Evolutionary conservation across 768 basidiomycete species (phyloP).

Genomic region (Suillus hirtellus): DNA sequence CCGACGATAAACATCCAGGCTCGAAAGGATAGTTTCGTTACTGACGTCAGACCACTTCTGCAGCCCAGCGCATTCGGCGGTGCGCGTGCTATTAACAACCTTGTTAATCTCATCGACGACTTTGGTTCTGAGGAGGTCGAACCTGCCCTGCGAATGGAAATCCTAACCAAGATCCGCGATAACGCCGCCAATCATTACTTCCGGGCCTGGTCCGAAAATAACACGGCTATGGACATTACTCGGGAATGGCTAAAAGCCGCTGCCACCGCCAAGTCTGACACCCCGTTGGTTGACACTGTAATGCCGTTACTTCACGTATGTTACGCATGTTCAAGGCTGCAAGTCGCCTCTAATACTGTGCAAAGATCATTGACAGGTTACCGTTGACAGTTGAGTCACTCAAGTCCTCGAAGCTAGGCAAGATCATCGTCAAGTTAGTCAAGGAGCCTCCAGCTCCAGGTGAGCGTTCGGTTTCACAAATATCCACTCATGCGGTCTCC

Average conservation of each 20-base stretch:
- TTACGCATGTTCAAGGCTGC: slow-evolving; percentile 24
- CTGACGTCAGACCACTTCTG: slow-evolving; percentile 55
- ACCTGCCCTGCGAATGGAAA: slow-evolving; percentile 63
- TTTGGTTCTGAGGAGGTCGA: slow-evolving; percentile 69
- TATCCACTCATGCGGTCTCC: slow-evolving; percentile 21
- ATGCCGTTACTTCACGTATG: slow-evolving; percentile 89
- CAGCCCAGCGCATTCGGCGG: slow-evolving; percentile 63
- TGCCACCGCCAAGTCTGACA: slow-evolving; percentile 55
- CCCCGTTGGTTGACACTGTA: slow-evolving; percentile 64
- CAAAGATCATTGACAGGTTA: slow-evolving; percentile 77
- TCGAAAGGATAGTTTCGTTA: slow-evolving; percentile 54
- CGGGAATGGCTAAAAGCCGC: slow-evolving; percentile 82
- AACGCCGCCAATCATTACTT: slow-evolving; percentile 86
- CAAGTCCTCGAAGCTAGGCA: slow-evolving; percentile 74
- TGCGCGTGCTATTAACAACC: slow-evolving; percentile 63
- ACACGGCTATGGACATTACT: slow-evolving; percentile 70
- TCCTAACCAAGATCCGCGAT: slow-evolving; percentile 79
- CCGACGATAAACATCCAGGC: slow-evolving; percentile 47
- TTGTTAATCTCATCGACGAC: slow-evolving; percentile 58
- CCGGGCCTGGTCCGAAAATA: slow-evolving; percentile 83
- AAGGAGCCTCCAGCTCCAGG: slow-evolving; percentile 78
- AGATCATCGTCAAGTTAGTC: slow-evolving; percentile 71
- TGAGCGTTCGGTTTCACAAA: slow-evolving; percentile 50
- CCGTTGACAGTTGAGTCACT: slow-evolving; percentile 72
- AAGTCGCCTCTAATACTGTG: slow-evolving; percentile 20